Evolutionary conservation across 306 rosid genomes (phyloP).

Genomic region (Myrica gale): DNA sequence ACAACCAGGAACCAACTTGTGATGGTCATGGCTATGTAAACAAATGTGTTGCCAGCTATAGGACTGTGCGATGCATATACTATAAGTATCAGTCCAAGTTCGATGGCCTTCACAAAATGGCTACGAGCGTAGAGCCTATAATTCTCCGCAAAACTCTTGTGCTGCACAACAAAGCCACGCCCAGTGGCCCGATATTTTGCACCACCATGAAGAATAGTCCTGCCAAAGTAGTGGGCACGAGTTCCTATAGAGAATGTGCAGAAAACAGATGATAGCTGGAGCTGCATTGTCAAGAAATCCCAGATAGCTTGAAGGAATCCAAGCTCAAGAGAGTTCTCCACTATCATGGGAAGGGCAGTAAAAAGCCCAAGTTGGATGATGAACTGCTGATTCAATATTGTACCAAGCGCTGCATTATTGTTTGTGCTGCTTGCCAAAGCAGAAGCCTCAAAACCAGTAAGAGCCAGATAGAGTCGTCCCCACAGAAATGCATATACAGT

Average conservation of each 20-base stretch:
- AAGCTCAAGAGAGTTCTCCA: conserved; percentile 73
- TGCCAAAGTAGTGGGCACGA: conserved; percentile 74
- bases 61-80: conserved; percentile 69
- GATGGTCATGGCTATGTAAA: conserved; percentile 71
- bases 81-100: conserved; percentile 67
- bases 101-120: conserved; percentile 90
- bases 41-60: conserved; percentile 53
- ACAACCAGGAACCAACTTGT: conserved; percentile 78
- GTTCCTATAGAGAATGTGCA: conserved; percentile 89
- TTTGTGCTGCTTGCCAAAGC: conserved; percentile 41
- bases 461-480: conserved; percentile 79
- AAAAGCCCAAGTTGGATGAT: conserved; percentile 78
- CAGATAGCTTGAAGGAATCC: conserved; percentile 83
- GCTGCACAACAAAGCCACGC: conserved; percentile 90
- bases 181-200: conserved; percentile 91
- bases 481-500: conserved; percentile 81
- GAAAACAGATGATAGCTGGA: conserved; percentile 85
- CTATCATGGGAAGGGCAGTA: conserved; percentile 88
- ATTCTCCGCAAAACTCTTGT: conserved; percentile 82
- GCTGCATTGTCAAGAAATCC: conserved; percentile 87
- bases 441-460: conserved; percentile 70
- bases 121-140: conserved; percentile 88
- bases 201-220: conserved; percentile 86
- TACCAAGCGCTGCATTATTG: conserved; percentile 51
- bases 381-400: conserved; percentile 73